Percentiles rank a stretch among this genome's conserved stretches.
Conservation (phyloP, 805 yeast species). For the Lachancea fermentati region DNA sequence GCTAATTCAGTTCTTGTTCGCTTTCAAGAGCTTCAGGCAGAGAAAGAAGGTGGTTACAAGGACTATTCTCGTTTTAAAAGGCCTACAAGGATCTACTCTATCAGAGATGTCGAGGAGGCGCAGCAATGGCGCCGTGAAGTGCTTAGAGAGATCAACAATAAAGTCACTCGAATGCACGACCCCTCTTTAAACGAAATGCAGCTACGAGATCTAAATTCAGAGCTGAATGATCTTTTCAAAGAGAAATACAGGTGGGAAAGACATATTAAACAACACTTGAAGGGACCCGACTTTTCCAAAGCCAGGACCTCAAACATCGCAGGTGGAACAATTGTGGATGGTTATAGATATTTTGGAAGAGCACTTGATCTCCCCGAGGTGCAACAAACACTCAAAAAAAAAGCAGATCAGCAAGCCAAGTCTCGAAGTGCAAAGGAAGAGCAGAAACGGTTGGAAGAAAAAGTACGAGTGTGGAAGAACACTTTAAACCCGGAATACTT, state of each 20-base stretch:
- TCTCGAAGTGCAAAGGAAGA: conserved; percentile 17
- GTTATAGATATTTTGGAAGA: conserved; percentile 74
- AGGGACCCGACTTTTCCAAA: conserved; percentile 62
- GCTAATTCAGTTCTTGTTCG: conserved; percentile 66
- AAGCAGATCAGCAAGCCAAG: conserved; percentile 22
- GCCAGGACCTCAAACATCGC: conserved; percentile 15
- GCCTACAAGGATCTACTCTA: conserved; percentile 54
- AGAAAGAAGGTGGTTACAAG: conserved; percentile 48
- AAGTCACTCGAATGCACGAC: conserved; percentile 61
- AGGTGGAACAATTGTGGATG: conserved; percentile 37
- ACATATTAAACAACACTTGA: conserved; percentile 54
- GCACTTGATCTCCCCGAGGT: conserved; percentile 80
- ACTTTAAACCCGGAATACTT: conserved; percentile 37
- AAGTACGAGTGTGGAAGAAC: conserved; percentile 22
- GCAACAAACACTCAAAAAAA: conserved; percentile 38
- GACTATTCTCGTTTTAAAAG: conserved; percentile 52
- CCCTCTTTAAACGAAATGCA: conserved; percentile 50
- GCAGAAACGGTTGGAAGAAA: conserved; percentile 17
- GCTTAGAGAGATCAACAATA: conserved; percentile 55
- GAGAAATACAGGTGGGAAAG: conserved; percentile 78
- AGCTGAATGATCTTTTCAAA: conserved; percentile 55
- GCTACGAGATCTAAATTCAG: conserved; percentile 69
- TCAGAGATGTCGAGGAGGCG: conserved; percentile 54
- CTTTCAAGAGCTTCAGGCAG: conserved; percentile 56
- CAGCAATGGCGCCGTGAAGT: conserved; percentile 64